Evolutionary conservation across 179 eudicot genomes (phyloP).

Genomic region (Silene noctiflora): DNA sequence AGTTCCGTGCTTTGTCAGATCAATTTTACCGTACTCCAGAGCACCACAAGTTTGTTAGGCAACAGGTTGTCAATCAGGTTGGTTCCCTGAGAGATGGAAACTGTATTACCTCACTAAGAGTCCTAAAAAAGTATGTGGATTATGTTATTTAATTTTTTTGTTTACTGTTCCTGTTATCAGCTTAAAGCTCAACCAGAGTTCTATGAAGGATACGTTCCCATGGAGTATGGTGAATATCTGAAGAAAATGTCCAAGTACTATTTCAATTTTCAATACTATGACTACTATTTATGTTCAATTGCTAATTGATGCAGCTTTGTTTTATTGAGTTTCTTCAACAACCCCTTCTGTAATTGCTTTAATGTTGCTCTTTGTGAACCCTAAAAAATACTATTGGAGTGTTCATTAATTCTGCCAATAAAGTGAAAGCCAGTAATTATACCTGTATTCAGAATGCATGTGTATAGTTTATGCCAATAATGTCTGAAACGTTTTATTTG

Average conservation of each 20-base stretch:
- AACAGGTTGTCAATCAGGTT: conserved; percentile 75
- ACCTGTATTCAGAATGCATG: neutral
- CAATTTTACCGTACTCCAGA: conserved; percentile 77
- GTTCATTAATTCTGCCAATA: neutral
- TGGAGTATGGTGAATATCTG: conserved; percentile 60
- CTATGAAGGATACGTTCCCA: conserved; percentile 63
- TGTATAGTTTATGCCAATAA: neutral
- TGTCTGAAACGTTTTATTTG: neutral
- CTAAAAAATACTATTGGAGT: neutral
- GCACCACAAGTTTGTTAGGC: conserved; percentile 77
- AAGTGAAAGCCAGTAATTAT: neutral
- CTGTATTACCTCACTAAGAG: neutral
- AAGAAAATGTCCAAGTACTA: conserved; percentile 58
- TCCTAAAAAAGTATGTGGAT: neutral
- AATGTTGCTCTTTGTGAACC: neutral
- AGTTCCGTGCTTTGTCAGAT: conserved; percentile 82
- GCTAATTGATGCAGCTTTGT: conserved; percentile 8
- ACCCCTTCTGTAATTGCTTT: neutral
- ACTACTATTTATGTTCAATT: neutral
- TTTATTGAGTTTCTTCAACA: neutral
- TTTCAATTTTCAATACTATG: conserved; percentile 11
- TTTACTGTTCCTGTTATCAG: conserved; percentile 30
- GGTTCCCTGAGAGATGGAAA: conserved; percentile 13
- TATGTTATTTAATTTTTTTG: neutral
- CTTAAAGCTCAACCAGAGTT: conserved; percentile 48